These are phyloP conservation scores for Chamaecrista fasciculata DNA, from an alignment of 306 rosid species.

Conservation along the genomic window DNA sequence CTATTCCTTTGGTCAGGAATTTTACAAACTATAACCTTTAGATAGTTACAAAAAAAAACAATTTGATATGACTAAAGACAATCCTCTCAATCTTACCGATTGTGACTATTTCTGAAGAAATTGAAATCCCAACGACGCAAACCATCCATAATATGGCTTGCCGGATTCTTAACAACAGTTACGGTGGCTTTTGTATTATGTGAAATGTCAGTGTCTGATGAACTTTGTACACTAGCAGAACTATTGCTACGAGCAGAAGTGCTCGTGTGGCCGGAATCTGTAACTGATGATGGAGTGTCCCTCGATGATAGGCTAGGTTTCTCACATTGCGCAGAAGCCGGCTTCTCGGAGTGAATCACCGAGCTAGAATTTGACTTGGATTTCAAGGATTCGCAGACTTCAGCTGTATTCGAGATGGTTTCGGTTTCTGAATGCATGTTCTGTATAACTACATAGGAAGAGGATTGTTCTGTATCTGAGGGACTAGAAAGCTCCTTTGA, in stretches of 20 bases:
- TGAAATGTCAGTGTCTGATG: conserved; percentile 73
- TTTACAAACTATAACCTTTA: conserved; percentile 40
- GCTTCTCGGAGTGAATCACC: conserved; percentile 33
- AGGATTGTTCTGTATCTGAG: conserved; percentile 28
- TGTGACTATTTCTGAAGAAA: conserved; percentile 70
- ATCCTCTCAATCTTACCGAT: conserved; percentile 49
- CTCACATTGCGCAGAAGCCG: conserved; percentile 35
- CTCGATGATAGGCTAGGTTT: conserved; percentile 30
- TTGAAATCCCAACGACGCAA: conserved; percentile 97
- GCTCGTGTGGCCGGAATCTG: conserved; percentile 47
- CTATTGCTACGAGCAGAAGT: conserved; percentile 44
- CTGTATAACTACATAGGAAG: conserved; percentile 32
- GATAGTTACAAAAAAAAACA: conserved; percentile 54
- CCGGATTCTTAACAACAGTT: conserved; percentile 73
- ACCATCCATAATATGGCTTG: conserved; percentile 82
- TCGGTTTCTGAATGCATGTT: conserved; percentile 38
- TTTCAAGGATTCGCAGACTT: conserved; percentile 34
- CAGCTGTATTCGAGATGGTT: conserved; percentile 40
- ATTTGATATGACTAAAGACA: conserved; percentile 36
- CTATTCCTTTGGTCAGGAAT: conserved; percentile 43
- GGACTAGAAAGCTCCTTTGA: conserved; percentile 29
- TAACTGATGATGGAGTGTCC: conserved; percentile 31
- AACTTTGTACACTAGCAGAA: conserved; percentile 44
- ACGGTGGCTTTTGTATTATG: conserved; percentile 84
- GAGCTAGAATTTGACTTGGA: conserved; percentile 41